Conservation (phyloP, 768 basidiomycete species). For the Dioszegia aurantiaca region DNA sequence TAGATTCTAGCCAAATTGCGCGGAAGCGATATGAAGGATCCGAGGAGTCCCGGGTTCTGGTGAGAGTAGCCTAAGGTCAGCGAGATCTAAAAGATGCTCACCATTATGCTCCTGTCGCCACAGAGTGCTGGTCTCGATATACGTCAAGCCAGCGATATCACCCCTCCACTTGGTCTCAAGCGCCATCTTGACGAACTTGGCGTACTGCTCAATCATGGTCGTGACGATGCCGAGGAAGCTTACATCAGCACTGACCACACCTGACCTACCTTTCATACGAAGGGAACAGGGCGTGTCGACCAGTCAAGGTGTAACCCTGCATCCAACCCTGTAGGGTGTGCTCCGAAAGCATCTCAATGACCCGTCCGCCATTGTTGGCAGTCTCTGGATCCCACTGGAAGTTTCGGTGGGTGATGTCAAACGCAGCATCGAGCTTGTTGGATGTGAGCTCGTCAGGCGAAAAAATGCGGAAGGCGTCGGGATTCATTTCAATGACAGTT, state of each 20-base stretch:
- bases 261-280: slow-evolving; percentile 67
- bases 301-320: slow-evolving; percentile 88
- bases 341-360: slow-evolving; percentile 72
- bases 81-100: not conserved
- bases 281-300: slow-evolving; percentile 71
- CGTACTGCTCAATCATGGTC: slow-evolving; percentile 71
- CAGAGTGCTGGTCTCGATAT: slow-evolving; percentile 82
- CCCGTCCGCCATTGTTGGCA: slow-evolving; percentile 67
- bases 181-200: slow-evolving; percentile 83
- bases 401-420: slow-evolving; percentile 63
- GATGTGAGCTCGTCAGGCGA: slow-evolving; percentile 84
- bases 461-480: slow-evolving; percentile 77
- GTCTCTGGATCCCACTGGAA: slow-evolving; percentile 78
- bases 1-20: slow-evolving; percentile 50
- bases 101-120: slow-evolving; percentile 73
- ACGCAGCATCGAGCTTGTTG: slow-evolving; percentile 80
- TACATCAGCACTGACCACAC: not conserved
- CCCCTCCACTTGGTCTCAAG: slow-evolving; percentile 65
- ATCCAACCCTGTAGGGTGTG: slow-evolving; percentile 60
- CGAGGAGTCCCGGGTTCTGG: slow-evolving; percentile 72
- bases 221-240: slow-evolving; percentile 79
- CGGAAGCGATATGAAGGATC: slow-evolving; percentile 77
- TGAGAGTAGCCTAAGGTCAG: slow-evolving; percentile 63
- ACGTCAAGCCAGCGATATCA: slow-evolving; percentile 53
- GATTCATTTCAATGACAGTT: slow-evolving; percentile 63